phyloP scores from a whole-genome alignment of 352 stramenopile genomes.

The Phytophthora citrophthora region DNA sequence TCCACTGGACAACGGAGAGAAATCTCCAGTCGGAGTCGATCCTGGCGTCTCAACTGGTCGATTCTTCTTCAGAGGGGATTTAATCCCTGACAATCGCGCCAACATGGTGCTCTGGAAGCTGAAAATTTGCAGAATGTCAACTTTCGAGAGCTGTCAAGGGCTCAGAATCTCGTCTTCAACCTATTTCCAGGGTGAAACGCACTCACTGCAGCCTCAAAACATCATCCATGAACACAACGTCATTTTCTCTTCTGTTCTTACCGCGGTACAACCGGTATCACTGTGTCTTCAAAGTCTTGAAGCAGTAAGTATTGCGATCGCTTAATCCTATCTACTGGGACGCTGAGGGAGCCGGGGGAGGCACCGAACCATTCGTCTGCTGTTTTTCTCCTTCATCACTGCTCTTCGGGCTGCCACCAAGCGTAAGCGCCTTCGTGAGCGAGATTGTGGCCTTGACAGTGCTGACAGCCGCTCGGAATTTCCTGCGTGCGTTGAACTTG shows the following conservation, averaged over 20 bases:
- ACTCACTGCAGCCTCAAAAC: conserved; percentile 2
- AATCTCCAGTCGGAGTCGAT: conserved; percentile 16
- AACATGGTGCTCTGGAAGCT: conserved; percentile 24
- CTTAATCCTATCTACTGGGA: conserved; percentile 36
- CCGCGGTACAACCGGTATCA: conserved; percentile 10
- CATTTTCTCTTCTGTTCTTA: conserved; percentile 29
- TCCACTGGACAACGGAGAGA: conserved; percentile 11
- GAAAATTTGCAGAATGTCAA: conserved; percentile 23
- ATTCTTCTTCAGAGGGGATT: neutral
- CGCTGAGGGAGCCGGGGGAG: conserved; percentile 31
- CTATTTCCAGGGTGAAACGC: conserved; percentile 31
- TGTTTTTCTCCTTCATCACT: conserved; percentile 35
- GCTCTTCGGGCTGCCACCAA: conserved; percentile 35
- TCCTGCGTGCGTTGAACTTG: conserved; percentile 94
- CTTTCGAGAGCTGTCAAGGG: neutral
- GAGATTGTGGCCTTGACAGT: conserved; percentile 88
- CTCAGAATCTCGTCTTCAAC: conserved; percentile 11
- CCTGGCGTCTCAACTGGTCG: conserved; percentile 14
- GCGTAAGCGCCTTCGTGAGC: conserved; percentile 71
- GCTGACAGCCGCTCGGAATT: conserved; percentile 94
- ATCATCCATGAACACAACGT: conserved; percentile 8
- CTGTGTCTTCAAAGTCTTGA: conserved; percentile 32
- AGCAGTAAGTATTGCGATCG: conserved; percentile 30
- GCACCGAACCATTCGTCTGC: conserved; percentile 8
- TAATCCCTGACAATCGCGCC: conserved; percentile 31